phyloP scores from a whole-genome alignment of 2,329 filamentous ascomycete species.

The Colletotrichum horii region DNA sequence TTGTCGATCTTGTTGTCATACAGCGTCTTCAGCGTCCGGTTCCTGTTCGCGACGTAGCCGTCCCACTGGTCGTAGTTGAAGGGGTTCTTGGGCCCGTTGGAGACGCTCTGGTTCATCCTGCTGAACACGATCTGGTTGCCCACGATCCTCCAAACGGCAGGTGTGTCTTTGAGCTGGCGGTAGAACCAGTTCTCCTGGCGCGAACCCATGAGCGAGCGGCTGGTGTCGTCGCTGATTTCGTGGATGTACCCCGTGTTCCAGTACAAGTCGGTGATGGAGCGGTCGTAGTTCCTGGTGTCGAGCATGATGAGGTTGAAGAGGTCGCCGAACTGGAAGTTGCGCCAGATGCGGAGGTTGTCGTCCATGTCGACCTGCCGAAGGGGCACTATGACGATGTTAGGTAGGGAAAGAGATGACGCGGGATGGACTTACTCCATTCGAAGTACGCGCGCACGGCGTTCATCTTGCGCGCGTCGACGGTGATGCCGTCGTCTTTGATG shows the following conservation, averaged over 20 bases:
- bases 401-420: rapidly evolving
- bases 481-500: constrained; percentile 61
- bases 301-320: constrained; percentile 72
- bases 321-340: constrained; percentile 68
- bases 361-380: constrained; percentile 67
- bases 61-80: constrained; percentile 57
- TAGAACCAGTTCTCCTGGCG: constrained; percentile 81
- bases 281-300: constrained; percentile 73
- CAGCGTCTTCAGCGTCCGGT: constrained; percentile 71
- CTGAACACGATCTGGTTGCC: constrained; percentile 74
- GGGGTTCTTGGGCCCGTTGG: constrained; percentile 34
- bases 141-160: constrained; percentile 71
- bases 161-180: constrained; percentile 58
- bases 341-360: constrained; percentile 73
- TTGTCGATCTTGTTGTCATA: constrained; percentile 73
- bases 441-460: constrained; percentile 76
- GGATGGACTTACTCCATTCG: constrained; percentile 54
- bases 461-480: constrained; percentile 74
- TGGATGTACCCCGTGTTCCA: constrained; percentile 69
- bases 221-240: constrained; percentile 67
- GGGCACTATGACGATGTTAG: background rate
- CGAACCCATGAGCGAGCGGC: constrained; percentile 72
- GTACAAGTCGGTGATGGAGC: constrained; percentile 44
- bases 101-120: constrained; percentile 36
- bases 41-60: constrained; percentile 73